These are phyloP conservation scores for Cinnamomum chago DNA, from an alignment of 164 flowering plant species.

Conservation along the genomic window DNA sequence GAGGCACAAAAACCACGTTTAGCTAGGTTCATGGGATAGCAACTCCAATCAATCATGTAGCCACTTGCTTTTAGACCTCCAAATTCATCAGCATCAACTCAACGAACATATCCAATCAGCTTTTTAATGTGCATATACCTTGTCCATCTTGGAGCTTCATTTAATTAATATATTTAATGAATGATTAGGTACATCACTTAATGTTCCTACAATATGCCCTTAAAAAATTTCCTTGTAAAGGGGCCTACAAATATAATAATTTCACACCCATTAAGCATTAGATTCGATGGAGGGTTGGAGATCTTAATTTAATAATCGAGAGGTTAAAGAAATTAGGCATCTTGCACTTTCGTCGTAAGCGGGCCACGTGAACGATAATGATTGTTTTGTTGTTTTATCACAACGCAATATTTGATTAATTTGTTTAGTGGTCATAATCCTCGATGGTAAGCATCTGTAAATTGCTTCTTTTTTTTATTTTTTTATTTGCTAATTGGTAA, in stretches of 20 bases:
- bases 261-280: conserved; percentile 21
- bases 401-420: no score
- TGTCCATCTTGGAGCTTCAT: conserved; percentile 24
- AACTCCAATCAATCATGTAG: conserved; percentile 8
- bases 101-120: conserved; percentile 14
- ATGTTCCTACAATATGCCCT: background rate
- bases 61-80: background rate
- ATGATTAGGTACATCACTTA: background rate
- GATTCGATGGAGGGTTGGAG: conserved; percentile 25
- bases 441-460: no score
- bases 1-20: background rate
- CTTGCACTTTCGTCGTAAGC: conserved; percentile 14
- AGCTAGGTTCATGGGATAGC: conserved; percentile 5
- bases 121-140: conserved; percentile 3
- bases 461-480: no score
- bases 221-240: background rate
- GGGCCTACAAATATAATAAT: conserved; percentile 12
- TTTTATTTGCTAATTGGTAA: no score
- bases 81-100: conserved; percentile 3
- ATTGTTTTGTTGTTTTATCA: background rate
- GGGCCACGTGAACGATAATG: conserved; percentile 24
- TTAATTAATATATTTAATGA: conserved; percentile 9
- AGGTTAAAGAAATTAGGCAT: conserved; percentile 18
- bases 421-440: no score
- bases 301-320: conserved; percentile 14